phyloP scores from a whole-genome alignment of 2,329 filamentous ascomycete genomes.

The Mollisiaceae sp. region DNA sequence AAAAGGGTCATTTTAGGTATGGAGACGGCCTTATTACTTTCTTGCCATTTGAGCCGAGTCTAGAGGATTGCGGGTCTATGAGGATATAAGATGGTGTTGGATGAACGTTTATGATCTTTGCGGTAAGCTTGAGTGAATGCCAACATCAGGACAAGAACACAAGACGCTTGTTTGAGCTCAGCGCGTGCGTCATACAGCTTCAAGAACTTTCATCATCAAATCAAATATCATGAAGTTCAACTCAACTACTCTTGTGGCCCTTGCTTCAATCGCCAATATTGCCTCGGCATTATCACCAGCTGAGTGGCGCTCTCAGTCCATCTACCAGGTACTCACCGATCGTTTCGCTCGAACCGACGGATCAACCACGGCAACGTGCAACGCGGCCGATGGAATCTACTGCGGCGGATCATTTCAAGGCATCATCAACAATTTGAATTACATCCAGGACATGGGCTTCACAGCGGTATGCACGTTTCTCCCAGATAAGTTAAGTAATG shows the following conservation, averaged over 20 bases:
- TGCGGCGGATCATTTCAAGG: conserved; percentile 54
- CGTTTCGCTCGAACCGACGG: conserved; percentile 50
- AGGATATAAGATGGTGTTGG: background rate
- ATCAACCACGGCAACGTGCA: conserved; percentile 36
- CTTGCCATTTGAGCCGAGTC: conserved; percentile 7
- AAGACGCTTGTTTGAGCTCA: too few species aligned
- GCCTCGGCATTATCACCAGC: conserved; percentile 36
- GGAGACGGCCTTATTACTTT: conserved; percentile 9
- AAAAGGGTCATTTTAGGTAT: background rate
- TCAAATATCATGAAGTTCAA: conserved; percentile 29
- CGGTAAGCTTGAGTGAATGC: background rate
- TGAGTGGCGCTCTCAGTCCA: conserved; percentile 48
- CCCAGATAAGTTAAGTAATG: conserved; percentile 9
- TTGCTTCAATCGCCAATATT: conserved; percentile 11
- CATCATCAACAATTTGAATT: conserved; percentile 48
- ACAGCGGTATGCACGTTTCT: conserved; percentile 40
- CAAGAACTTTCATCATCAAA: background rate
- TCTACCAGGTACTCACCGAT: conserved; percentile 54
- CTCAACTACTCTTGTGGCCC: conserved; percentile 15
- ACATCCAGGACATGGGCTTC: conserved; percentile 50
- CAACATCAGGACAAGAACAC: background rate
- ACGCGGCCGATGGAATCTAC: conserved; percentile 43
- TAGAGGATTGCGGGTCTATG: background rate
- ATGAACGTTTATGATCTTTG: background rate
- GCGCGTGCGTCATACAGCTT: background rate